These are phyloP conservation scores for Fabrea salina DNA, from an alignment of 169 alveolate genomes.

Conservation along the genomic window DNA sequence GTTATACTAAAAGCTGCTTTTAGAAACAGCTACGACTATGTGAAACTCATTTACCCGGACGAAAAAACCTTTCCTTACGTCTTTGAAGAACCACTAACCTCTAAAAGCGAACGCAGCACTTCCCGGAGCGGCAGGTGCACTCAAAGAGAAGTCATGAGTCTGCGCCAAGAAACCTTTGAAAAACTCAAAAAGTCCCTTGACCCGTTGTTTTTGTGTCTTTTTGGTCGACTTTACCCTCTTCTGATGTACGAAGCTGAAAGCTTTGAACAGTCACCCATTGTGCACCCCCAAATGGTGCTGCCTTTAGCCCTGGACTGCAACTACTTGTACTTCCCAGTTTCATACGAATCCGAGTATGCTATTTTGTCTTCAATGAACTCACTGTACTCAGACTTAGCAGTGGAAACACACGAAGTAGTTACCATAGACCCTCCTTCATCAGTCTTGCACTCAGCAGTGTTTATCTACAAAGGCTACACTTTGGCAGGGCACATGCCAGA, in stretches of 20 bases:
- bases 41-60: background rate
- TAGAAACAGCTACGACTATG: background rate
- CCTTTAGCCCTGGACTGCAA: background rate
- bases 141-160: background rate
- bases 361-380: background rate
- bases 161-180: background rate
- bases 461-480: slow-evolving; percentile 13
- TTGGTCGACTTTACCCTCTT: background rate
- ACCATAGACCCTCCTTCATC: slow-evolving; percentile 12
- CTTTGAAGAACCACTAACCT: background rate
- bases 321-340: background rate
- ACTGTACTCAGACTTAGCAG: background rate
- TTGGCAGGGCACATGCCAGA: background rate
- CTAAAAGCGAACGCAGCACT: background rate
- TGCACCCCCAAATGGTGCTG: background rate
- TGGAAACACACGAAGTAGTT: background rate
- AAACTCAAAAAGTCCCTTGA: background rate
- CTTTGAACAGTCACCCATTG: background rate
- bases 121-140: background rate
- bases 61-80: background rate
- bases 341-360: background rate
- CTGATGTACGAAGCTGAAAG: slow-evolving; percentile 11
- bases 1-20: background rate
- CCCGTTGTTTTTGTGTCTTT: background rate
- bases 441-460: background rate